Conservation (phyloP, 768 basidiomycete species). For the Paxillus ammoniavirescens region DNA sequence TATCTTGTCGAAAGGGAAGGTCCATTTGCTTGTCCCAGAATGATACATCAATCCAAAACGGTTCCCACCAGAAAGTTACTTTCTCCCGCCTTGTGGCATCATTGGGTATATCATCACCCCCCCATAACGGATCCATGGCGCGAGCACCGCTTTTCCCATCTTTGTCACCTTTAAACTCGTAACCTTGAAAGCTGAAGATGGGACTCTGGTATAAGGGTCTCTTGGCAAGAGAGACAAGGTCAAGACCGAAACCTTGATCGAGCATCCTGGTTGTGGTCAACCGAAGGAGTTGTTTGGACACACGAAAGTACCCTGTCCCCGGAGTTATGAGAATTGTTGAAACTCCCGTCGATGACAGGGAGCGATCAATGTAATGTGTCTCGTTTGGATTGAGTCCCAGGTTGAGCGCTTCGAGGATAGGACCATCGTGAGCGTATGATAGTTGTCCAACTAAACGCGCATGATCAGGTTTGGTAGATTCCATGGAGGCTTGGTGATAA, state of each 20-base stretch:
- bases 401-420: conserved; percentile 93
- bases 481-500: conserved; percentile 67
- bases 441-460: conserved; percentile 74
- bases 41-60: conserved; percentile 78
- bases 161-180: conserved; percentile 55
- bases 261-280: conserved; percentile 92
- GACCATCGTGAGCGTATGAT: conserved; percentile 90
- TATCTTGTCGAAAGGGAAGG: conserved; percentile 74
- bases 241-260: conserved; percentile 88
- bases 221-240: conserved; percentile 86
- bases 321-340: conserved; percentile 87
- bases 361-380: conserved; percentile 93
- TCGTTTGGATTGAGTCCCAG: conserved; percentile 90
- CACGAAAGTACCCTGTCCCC: conserved; percentile 91
- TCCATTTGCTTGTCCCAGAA: conserved; percentile 91
- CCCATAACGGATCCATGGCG: conserved; percentile 73
- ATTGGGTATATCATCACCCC: conserved; percentile 51
- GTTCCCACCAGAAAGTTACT: conserved; percentile 84
- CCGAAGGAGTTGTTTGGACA: conserved; percentile 85
- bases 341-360: conserved; percentile 83
- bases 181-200: conserved; percentile 82
- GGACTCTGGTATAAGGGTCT: conserved; percentile 92
- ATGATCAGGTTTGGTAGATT: conserved; percentile 44
- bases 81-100: conserved; percentile 38
- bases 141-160: conserved; percentile 46